phyloP scores from a whole-genome alignment of 148 eudicot species.

The Amaranthus hypochondriacus region DNA sequence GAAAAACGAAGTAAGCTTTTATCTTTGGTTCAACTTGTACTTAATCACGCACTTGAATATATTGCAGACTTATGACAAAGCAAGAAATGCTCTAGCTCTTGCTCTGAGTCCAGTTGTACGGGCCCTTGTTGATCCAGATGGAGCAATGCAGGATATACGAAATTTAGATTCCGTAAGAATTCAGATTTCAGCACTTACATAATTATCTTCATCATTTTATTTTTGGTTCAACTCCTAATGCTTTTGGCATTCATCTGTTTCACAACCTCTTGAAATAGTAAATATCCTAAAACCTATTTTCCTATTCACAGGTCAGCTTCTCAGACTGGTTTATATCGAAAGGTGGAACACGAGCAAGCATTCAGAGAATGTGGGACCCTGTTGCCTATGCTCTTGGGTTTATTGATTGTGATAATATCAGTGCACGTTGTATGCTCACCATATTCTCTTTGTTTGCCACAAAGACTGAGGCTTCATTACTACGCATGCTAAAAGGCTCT shows the following conservation, averaged over 20 bases:
- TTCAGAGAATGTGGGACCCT: constrained; percentile 99
- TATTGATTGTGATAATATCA: constrained; percentile 97
- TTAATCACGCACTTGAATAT: constrained; percentile 17
- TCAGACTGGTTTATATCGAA: constrained; percentile 96
- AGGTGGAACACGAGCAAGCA: constrained; percentile 93
- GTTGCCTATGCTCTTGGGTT: constrained; percentile 99
- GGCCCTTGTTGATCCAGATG: constrained; percentile 97
- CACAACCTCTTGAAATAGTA: neutral
- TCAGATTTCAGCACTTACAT: too few species aligned
- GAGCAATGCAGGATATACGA: constrained; percentile 83
- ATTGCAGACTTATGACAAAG: constrained; percentile 89
- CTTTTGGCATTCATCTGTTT: neutral
- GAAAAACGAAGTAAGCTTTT: too few species aligned
- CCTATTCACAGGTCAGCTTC: constrained; percentile 71
- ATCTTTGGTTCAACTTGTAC: too few species aligned
- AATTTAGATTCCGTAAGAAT: constrained; percentile 74
- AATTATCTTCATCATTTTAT: neutral
- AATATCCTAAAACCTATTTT: constrained; percentile 8
- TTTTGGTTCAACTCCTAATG: neutral
- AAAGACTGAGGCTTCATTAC: constrained; percentile 91
- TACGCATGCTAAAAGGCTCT: constrained; percentile 99
- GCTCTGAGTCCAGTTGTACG: constrained; percentile 96
- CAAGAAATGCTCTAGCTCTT: constrained; percentile 97
- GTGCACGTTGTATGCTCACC: constrained; percentile 99
- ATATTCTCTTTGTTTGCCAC: constrained; percentile 94